Conservation (phyloP, 306 rosid genomes). For the Erythrophleum fordii region DNA sequence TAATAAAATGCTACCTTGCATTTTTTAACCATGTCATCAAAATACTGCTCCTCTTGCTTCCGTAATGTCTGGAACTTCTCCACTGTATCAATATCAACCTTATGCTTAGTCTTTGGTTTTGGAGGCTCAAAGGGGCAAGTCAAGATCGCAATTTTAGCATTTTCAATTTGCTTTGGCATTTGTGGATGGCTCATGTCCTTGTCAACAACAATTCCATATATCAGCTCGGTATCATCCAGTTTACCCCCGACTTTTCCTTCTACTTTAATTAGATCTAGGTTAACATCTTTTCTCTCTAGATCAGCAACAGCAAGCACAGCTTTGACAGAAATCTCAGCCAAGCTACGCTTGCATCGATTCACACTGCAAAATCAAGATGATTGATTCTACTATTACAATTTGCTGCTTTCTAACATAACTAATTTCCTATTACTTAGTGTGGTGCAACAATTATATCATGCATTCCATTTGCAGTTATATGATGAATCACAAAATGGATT, state of each 20-base stretch:
- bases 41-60: conserved; percentile 81
- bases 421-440: neutral
- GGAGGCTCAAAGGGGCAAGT: conserved; percentile 99
- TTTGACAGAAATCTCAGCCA: conserved; percentile 97
- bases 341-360: conserved; percentile 87
- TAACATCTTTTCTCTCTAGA: conserved; percentile 92
- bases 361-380: conserved; percentile 64
- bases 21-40: conserved; percentile 93
- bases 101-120: conserved; percentile 98
- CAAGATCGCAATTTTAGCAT: conserved; percentile 94
- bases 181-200: conserved; percentile 99
- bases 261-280: conserved; percentile 87
- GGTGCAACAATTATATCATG: neutral
- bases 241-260: conserved; percentile 99
- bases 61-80: conserved; percentile 94
- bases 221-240: conserved; percentile 91
- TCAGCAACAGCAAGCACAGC: conserved; percentile 98
- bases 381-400: neutral
- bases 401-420: neutral
- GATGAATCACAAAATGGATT: neutral
- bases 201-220: conserved; percentile 89
- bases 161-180: conserved; percentile 93
- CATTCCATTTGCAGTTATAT: neutral
- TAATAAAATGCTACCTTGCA: conserved; percentile 72
- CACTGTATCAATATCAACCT: conserved; percentile 96